Evolutionary conservation across 2,329 filamentous ascomycete species (phyloP), one percentile per base, ranked within the genome.

Genomic region (Lachnellula subtilissima): DNA sequence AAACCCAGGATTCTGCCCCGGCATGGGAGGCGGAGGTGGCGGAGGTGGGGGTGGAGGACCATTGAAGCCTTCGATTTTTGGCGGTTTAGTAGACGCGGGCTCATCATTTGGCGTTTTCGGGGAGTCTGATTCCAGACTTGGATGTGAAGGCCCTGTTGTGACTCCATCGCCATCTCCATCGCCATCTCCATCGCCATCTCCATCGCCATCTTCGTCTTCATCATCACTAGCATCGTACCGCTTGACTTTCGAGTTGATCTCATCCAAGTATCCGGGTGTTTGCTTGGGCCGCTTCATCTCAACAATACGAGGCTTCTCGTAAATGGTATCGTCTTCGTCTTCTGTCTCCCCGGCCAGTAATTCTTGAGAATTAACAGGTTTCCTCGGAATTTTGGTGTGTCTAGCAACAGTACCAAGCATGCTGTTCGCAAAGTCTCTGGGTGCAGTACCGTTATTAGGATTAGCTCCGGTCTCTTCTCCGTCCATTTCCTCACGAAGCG

Each of bases 401-500:
- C 88, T 81, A 60, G 82, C 80, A 61, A 90, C 86, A 61, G 83
- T 87, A 53, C 88, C 88, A 49, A 96, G 80, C 61, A 90, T 83
- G 64, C 86, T 87, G 68, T 87, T 85, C 58, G 83, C 84, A 64
- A 92, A 82, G 62, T 88, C 83, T 50, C 78, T 76, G 22, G 81
- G 81, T 9, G 83, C 79, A 39, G 80, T 79, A 37, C 54, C 57
- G 36, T 39, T 53, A 17, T 47, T 56, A 43, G 23, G 15, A 12
- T n/a, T 53, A 25, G 28, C 32, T 57, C 75, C 72, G 56, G 81
- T 64, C 67, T 74, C 75, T 60, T 75, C 75, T 23, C 82, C 84
- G 61, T 97, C 94, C 94, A 99, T 99, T 73, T 92, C 87, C 73
- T 97, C 93, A 56, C 94, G 87, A 50, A 97, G 79, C 62, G 95